Evolutionary conservation across 306 rosid genomes (phyloP).

Genomic region (Ammopiptanthus mongolicus): DNA sequence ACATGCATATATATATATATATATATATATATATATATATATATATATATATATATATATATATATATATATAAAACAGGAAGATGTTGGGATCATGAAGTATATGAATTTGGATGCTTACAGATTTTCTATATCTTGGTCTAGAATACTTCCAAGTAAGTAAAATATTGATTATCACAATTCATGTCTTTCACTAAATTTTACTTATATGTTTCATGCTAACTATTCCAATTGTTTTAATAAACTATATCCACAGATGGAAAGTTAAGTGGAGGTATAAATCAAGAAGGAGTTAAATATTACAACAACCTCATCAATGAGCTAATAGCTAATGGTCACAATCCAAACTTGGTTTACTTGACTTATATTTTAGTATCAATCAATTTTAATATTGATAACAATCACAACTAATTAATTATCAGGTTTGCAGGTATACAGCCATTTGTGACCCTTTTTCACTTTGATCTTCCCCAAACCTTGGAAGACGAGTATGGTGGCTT

Average conservation of each 20-base stretch:
- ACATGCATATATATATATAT: not conserved
- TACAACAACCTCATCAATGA: constrained; percentile 56
- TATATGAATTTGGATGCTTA: constrained; percentile 39
- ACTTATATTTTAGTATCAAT: not conserved
- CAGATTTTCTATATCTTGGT: constrained; percentile 54
- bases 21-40: too few species aligned
- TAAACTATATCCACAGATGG: constrained; percentile 35
- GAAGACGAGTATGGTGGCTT: constrained; percentile 66
- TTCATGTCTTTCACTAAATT: not conserved
- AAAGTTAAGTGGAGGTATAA: constrained; percentile 55
- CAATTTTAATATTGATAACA: not conserved
- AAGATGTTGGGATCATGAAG: constrained; percentile 52
- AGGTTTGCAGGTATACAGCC: constrained; percentile 33
- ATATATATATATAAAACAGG: too few species aligned
- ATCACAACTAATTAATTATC: not conserved
- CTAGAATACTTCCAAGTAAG: constrained; percentile 50
- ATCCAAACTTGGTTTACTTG: not conserved
- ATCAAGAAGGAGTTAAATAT: constrained; percentile 43
- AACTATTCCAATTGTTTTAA: too few species aligned
- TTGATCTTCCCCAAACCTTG: constrained; percentile 68
- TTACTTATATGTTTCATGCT: not conserved
- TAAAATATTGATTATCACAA: not conserved
- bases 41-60: too few species aligned
- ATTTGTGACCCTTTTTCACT: constrained; percentile 62
- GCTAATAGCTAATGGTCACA: constrained; percentile 40